These are phyloP conservation scores for Apophysomyces elegans DNA, from an alignment of 371 early-diverging fungal species.

Conservation along the genomic window DNA sequence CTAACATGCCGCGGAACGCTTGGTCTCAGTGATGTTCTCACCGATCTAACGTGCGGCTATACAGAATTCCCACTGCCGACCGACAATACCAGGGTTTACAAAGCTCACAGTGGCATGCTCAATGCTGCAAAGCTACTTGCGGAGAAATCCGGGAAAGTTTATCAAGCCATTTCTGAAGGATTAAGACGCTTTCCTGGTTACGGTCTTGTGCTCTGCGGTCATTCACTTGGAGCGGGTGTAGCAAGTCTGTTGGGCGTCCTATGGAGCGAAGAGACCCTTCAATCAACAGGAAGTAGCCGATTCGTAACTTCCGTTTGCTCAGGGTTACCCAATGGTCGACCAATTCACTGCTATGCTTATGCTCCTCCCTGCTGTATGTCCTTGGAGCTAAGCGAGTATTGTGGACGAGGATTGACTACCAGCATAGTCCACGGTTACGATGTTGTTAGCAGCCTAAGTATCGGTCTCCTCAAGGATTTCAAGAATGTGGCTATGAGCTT, in stretches of 20 bases:
- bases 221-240: conserved; percentile 84
- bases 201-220: conserved; percentile 81
- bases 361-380: conserved; percentile 79
- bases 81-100: conserved; percentile 39
- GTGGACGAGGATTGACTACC: conserved; percentile 69
- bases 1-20: conserved; percentile 91
- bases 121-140: conserved; percentile 75
- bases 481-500: conserved; percentile 74
- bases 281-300: conserved; percentile 40
- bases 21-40: conserved; percentile 84
- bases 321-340: conserved; percentile 71
- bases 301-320: conserved; percentile 70
- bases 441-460: conserved; percentile 70
- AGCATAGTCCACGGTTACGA: conserved; percentile 77
- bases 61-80: conserved; percentile 60
- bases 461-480: conserved; percentile 77
- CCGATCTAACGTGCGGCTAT: conserved; percentile 87
- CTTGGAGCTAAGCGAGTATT: conserved; percentile 67
- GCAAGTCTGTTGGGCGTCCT: conserved; percentile 70
- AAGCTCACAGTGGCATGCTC: conserved; percentile 81
- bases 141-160: conserved; percentile 65
- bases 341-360: conserved; percentile 79
- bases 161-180: conserved; percentile 66
- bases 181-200: conserved; percentile 68
- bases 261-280: conserved; percentile 62